Evolutionary conservation across 2,329 filamentous ascomycete genomes (phyloP).

Genomic region (Trichoderma koningii): DNA sequence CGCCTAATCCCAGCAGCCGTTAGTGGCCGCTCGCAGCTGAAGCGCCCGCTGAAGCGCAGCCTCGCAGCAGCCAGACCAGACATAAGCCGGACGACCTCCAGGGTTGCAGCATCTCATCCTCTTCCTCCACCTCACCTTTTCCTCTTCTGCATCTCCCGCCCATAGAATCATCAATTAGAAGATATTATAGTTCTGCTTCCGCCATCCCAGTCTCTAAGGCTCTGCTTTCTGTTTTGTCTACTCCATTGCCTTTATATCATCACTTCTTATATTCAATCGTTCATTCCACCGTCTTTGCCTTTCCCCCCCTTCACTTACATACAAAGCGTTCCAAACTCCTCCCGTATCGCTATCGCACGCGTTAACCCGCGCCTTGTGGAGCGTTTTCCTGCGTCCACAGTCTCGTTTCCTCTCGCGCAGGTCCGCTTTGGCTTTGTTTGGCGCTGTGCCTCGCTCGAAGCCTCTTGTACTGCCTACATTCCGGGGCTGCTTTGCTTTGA

Average conservation of each 20-base stretch:
- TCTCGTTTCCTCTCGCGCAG: constrained; percentile 9
- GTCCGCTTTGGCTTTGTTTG: constrained; percentile 12
- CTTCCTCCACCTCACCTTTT: neutral
- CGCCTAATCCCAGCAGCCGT: neutral
- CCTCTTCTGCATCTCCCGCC: neutral
- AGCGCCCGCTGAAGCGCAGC: constrained; percentile 25
- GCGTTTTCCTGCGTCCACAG: neutral
- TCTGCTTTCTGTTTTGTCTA: no score
- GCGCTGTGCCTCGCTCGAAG: neutral
- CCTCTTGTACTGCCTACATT: constrained; percentile 19
- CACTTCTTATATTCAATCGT: neutral
- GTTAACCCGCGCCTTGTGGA: constrained; percentile 24
- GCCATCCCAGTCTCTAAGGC: neutral
- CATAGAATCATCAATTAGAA: neutral
- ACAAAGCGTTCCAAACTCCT: neutral
- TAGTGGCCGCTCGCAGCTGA: constrained; percentile 1
- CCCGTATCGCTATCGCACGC: constrained; percentile 13
- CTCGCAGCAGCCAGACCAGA: constrained; percentile 24
- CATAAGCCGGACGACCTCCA: neutral
- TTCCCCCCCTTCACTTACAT: neutral
- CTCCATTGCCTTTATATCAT: neutral
- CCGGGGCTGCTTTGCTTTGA: neutral
- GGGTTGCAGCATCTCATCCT: neutral
- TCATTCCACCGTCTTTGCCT: neutral
- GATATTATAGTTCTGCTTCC: neutral